Conservation (phyloP, 1,139 yeast genomes). For the Yamadazyma sp. region DNA sequence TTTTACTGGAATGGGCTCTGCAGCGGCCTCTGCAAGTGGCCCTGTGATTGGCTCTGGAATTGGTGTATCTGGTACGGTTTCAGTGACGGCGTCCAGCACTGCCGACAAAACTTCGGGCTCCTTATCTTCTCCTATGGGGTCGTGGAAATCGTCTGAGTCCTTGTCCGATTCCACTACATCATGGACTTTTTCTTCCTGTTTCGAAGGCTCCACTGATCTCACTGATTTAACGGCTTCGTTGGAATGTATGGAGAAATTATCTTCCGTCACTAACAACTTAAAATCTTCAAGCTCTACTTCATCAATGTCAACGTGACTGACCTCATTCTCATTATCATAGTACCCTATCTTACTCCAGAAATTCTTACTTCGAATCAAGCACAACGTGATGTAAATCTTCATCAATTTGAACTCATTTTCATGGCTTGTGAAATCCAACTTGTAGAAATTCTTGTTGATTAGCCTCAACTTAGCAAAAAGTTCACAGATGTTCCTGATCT, state of each 20-base stretch:
- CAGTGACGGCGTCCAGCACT: too few species aligned
- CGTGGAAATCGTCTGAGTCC: not conserved
- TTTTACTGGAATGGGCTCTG: too few species aligned
- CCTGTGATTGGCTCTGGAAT: constrained; percentile 4
- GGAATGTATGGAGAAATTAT: not conserved
- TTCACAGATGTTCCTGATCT: constrained; percentile 78
- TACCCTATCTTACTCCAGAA: constrained; percentile 86
- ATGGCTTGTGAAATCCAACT: constrained; percentile 11
- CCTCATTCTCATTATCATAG: constrained; percentile 47
- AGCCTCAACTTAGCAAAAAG: constrained; percentile 72
- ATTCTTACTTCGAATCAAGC: constrained; percentile 44
- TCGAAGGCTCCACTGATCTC: not conserved
- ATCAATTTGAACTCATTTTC: constrained; percentile 26
- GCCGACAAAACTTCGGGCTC: too few species aligned
- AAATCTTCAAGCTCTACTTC: constrained; percentile 27
- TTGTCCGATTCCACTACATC: constrained; percentile 1
- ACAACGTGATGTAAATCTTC: constrained; percentile 26
- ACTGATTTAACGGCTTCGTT: not conserved
- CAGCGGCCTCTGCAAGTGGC: not conserved
- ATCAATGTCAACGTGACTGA: constrained; percentile 30
- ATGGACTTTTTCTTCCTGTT: not conserved
- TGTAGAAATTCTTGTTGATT: constrained; percentile 50
- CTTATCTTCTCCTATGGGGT: not conserved
- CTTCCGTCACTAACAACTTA: constrained; percentile 10
- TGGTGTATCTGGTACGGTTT: not conserved